Evolutionary conservation across 2,329 filamentous ascomycete species (phyloP).

Genomic region (Penicillium aurantiogriseum): DNA sequence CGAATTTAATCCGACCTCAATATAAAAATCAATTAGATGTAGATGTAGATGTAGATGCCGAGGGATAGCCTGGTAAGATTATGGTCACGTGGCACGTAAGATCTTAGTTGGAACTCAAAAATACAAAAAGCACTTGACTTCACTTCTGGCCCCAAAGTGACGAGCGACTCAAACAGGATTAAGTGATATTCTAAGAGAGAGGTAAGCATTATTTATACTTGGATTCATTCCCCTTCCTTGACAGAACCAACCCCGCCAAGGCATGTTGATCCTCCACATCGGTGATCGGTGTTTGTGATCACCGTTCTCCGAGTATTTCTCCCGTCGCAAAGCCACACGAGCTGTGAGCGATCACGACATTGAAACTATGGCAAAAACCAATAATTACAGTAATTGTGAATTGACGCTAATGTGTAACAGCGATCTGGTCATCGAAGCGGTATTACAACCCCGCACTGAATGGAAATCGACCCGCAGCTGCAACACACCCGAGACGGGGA

Average conservation of each 20-base stretch:
- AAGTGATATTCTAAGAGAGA: not conserved
- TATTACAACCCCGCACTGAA: slow-evolving; percentile 9
- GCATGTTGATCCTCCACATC: slow-evolving; percentile 10
- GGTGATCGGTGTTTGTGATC: slow-evolving; percentile 25
- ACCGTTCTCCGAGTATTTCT: slow-evolving; percentile 17
- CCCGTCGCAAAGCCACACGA: not conserved
- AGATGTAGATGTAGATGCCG: not conserved
- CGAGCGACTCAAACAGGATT: not conserved
- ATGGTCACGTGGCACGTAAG: slow-evolving; percentile 1
- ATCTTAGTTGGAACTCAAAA: not conserved
- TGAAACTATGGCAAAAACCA: not conserved
- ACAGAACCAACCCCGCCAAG: not conserved
- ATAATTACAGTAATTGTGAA: no score
- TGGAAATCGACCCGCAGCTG: slow-evolving; percentile 39
- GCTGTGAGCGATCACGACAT: not conserved
- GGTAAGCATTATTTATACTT: not conserved
- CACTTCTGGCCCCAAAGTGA: not conserved
- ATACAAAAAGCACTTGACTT: not conserved
- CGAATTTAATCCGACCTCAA: not conserved
- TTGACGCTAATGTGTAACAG: not conserved
- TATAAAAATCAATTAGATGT: not conserved
- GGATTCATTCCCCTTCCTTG: not conserved
- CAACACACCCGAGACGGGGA: slow-evolving; percentile 20
- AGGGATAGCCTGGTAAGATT: not conserved
- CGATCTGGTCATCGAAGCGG: not conserved